Conservation (phyloP, 805 yeast genomes). For the Saccharomyces kudriavzevii region DNA sequence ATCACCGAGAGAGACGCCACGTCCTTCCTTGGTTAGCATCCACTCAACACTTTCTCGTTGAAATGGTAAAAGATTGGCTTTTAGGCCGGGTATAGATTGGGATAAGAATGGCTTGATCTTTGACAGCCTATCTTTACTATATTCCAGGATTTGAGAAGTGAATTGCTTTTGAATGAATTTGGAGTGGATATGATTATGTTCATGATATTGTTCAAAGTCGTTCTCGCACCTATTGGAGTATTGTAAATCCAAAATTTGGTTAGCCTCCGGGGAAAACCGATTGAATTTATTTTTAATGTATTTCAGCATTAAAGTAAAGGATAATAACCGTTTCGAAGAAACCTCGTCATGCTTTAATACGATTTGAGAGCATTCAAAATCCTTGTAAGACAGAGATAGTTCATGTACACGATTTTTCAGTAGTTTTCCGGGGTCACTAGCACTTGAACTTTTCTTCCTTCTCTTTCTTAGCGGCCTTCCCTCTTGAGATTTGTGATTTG, state of each 20-base stretch:
- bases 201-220: background rate
- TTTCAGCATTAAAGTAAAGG: slow-evolving; percentile 4
- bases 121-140: slow-evolving; percentile 14
- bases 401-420: background rate
- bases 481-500: background rate
- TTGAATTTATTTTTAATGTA: slow-evolving; percentile 15
- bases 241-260: slow-evolving; percentile 15
- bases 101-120: slow-evolving; percentile 2
- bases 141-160: slow-evolving; percentile 15
- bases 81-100: slow-evolving; percentile 7
- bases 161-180: slow-evolving; percentile 23
- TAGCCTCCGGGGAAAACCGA: slow-evolving; percentile 21
- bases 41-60: slow-evolving; percentile 28
- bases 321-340: slow-evolving; percentile 5
- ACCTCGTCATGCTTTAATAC: background rate
- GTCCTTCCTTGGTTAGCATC: slow-evolving; percentile 25
- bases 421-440: background rate
- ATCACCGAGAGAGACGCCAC: background rate
- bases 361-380: slow-evolving; percentile 4
- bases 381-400: slow-evolving; percentile 4
- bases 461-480: background rate
- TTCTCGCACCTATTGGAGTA: slow-evolving; percentile 7
- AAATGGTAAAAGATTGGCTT: slow-evolving; percentile 23
- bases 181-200: slow-evolving; percentile 2
- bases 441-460: background rate